These are phyloP conservation scores for Fragaria iinumae DNA, from an alignment of 306 rosid genomes.

Conservation along the genomic window DNA sequence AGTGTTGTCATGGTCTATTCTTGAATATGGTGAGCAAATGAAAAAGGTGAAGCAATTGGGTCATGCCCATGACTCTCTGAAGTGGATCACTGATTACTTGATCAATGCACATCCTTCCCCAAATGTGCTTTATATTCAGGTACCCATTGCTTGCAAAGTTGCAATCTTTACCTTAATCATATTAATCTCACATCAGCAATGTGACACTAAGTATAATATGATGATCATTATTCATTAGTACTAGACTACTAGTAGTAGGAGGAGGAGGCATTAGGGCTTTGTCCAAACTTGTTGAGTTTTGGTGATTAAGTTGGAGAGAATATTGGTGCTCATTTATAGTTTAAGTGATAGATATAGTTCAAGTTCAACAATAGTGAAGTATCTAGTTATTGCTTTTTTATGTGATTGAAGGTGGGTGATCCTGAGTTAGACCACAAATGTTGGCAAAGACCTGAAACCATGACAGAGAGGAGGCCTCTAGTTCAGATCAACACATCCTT, in stretches of 20 bases:
- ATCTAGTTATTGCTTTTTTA: neutral
- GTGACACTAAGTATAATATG: neutral
- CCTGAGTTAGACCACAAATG: constrained; percentile 65
- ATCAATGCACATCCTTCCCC: constrained; percentile 61
- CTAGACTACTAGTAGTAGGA: neutral
- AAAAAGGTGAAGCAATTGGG: constrained; percentile 49
- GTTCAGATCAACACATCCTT: constrained; percentile 51
- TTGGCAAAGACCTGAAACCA: constrained; percentile 72
- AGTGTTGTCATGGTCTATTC: constrained; percentile 71
- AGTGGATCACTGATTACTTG: constrained; percentile 74
- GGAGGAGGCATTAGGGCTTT: no score
- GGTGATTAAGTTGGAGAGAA: neutral
- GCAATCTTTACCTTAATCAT: neutral
- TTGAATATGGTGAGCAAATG: constrained; percentile 63
- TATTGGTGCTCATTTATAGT: neutral
- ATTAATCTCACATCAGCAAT: neutral
- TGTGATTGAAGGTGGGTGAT: constrained; percentile 59
- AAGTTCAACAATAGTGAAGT: no score
- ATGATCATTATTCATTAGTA: neutral
- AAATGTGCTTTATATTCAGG: constrained; percentile 68
- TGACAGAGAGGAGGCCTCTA: constrained; percentile 52
- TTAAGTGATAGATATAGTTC: no score
- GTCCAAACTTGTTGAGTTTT: neutral
- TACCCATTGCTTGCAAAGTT: neutral
- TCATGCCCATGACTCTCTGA: constrained; percentile 44